These are phyloP conservation scores for Helianthus tuberosus DNA, from an alignment of 129 eudicot species.

Conservation along the genomic window DNA sequence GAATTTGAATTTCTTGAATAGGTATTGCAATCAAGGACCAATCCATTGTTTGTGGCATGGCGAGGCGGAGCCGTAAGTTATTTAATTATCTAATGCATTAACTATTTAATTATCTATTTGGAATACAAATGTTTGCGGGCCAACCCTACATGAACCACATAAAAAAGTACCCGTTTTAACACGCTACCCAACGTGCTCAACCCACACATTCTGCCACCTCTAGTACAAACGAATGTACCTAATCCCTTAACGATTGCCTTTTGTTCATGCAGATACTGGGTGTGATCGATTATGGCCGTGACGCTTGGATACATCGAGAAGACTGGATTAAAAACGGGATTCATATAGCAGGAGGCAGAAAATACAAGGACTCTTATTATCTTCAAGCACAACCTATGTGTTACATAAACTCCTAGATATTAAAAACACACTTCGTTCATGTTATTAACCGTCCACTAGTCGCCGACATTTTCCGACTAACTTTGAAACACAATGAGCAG, in stretches of 20 bases:
- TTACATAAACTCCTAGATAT: conserved; percentile 61
- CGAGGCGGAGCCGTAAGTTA: conserved; percentile 98
- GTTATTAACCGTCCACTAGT: not conserved
- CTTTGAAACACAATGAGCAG: not conserved
- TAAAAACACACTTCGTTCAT: not conserved
- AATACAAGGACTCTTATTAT: conserved; percentile 87
- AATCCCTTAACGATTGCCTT: not conserved
- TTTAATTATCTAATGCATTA: no score
- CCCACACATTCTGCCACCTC: not conserved
- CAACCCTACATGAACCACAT: not conserved
- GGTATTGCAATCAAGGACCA: conserved; percentile 86
- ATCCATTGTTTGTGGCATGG: conserved; percentile 78
- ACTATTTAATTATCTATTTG: no score
- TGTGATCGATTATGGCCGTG: conserved; percentile 74
- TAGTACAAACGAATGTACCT: not conserved
- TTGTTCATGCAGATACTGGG: conserved; percentile 66
- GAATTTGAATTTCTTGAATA: conserved; percentile 16
- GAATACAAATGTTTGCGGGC: not conserved
- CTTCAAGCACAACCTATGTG: conserved; percentile 92
- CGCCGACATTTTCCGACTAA: not conserved
- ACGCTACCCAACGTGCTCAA: not conserved
- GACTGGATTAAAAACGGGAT: conserved; percentile 89
- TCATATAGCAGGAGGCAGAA: conserved; percentile 73
- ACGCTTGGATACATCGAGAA: conserved; percentile 96
- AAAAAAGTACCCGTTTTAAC: not conserved